Conservation (phyloP, 495 filamentous ascomycete species). For the Penicillium arizonense region DNA sequence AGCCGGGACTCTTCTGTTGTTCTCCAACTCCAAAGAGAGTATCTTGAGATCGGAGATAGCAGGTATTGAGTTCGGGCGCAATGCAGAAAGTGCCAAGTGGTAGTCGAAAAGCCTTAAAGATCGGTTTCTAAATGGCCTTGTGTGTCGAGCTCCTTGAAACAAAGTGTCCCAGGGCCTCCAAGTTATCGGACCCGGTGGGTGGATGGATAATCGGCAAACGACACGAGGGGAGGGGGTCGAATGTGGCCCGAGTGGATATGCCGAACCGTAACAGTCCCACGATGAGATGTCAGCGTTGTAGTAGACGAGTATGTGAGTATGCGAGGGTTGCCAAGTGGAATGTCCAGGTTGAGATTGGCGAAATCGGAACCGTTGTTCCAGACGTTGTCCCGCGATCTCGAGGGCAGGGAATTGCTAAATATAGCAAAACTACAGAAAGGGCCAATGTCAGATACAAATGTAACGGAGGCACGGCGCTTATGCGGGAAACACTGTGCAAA, state of each 20-base stretch:
- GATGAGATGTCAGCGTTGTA: not conserved
- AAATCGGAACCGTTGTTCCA: slow-evolving; percentile 24
- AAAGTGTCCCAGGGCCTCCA: slow-evolving; percentile 1
- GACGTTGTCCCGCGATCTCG: slow-evolving; percentile 27
- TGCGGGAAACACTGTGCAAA: slow-evolving; percentile 7
- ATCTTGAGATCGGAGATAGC: slow-evolving; percentile 4
- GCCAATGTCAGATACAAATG: slow-evolving; percentile 30
- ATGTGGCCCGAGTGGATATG: slow-evolving; percentile 10
- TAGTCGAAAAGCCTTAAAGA: not conserved
- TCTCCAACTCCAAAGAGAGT: not conserved
- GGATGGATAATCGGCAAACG: slow-evolving; percentile 15
- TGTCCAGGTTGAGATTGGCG: slow-evolving; percentile 6
- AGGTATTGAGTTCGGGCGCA: not conserved
- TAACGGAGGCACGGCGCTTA: slow-evolving; percentile 25
- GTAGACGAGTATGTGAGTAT: slow-evolving; percentile 1
- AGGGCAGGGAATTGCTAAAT: slow-evolving; percentile 37
- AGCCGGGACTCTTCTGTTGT: not conserved
- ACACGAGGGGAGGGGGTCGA: slow-evolving; percentile 11
- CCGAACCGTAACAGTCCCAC: slow-evolving; percentile 7
- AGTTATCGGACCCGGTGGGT: not conserved
- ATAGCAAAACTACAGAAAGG: slow-evolving; percentile 37
- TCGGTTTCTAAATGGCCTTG: not conserved
- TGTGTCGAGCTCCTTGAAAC: not conserved
- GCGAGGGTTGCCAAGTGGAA: slow-evolving; percentile 1
- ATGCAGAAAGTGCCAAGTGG: slow-evolving; percentile 4